Evolutionary conservation across 371 early-diverging fungal species (phyloP).

Genomic region (Zychaea mexicana): DNA sequence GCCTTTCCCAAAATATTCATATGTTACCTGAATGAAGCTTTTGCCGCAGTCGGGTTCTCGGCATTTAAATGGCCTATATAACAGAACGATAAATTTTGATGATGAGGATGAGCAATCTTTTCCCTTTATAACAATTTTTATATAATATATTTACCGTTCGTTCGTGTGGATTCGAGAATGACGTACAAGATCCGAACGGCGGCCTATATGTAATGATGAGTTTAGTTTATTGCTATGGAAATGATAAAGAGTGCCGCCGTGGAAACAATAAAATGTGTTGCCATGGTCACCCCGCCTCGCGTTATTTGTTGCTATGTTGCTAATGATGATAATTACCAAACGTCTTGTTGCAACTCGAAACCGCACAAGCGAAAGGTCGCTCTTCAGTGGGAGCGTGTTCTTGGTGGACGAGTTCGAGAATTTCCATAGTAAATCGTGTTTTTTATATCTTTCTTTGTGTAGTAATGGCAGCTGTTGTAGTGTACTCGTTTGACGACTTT

Average conservation of each 20-base stretch:
- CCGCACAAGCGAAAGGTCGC: conserved; percentile 21
- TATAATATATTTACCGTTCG: conserved; percentile 41
- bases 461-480: background rate
- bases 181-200: conserved; percentile 76
- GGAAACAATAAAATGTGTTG: no score
- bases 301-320: background rate
- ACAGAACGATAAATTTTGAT: conserved; percentile 5
- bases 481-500: background rate
- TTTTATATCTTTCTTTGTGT: background rate
- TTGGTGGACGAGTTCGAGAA: conserved; percentile 24
- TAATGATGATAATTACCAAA: conserved; percentile 9
- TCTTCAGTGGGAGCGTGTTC: conserved; percentile 17
- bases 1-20: conserved; percentile 12
- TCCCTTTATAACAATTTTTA: background rate
- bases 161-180: conserved; percentile 82
- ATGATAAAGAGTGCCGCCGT: no score
- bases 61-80: conserved; percentile 67
- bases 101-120: background rate
- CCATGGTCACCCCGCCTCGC: no score
- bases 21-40: conserved; percentile 65
- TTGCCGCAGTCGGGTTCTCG: conserved; percentile 68
- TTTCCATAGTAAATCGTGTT: conserved; percentile 25
- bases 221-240: no score
- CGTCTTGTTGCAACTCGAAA: conserved; percentile 18
- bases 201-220: conserved; percentile 22